Evolutionary conservation across 345 rosid genomes (phyloP).

Genomic region (Eucalyptus virginea): DNA sequence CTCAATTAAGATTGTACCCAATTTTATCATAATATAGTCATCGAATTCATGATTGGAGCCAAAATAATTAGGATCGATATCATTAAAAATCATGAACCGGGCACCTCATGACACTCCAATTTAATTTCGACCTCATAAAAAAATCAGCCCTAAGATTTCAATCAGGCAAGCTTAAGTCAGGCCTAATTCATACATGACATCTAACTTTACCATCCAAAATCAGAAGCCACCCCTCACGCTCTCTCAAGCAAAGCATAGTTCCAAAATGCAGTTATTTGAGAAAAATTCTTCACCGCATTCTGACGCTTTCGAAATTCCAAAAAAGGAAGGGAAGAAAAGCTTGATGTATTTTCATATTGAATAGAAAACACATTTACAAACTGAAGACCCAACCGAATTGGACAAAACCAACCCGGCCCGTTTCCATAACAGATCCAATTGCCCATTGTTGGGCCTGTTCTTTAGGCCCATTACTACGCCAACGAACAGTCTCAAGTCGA

Average conservation of each 20-base stretch:
- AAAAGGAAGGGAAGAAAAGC: background rate
- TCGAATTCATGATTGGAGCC: background rate
- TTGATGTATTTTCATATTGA: no score
- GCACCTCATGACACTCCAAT: background rate
- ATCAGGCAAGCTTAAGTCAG: background rate
- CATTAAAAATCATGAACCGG: background rate
- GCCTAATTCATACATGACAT: background rate
- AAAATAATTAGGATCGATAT: background rate
- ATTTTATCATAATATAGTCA: background rate
- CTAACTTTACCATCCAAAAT: background rate
- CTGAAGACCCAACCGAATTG: background rate
- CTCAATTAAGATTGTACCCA: background rate
- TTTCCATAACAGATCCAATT: background rate
- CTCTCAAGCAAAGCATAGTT: background rate
- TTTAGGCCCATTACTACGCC: background rate
- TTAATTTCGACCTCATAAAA: background rate
- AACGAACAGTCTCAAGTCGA: background rate
- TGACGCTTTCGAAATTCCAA: background rate
- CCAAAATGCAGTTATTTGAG: background rate
- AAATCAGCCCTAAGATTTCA: background rate
- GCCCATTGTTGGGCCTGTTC: background rate
- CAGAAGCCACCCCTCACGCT: background rate
- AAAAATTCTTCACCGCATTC: background rate
- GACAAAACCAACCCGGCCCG: background rate
- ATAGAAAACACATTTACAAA: background rate